phyloP scores from a whole-genome alignment of 345 rosid genomes.

The Camelina sativa region DNA sequence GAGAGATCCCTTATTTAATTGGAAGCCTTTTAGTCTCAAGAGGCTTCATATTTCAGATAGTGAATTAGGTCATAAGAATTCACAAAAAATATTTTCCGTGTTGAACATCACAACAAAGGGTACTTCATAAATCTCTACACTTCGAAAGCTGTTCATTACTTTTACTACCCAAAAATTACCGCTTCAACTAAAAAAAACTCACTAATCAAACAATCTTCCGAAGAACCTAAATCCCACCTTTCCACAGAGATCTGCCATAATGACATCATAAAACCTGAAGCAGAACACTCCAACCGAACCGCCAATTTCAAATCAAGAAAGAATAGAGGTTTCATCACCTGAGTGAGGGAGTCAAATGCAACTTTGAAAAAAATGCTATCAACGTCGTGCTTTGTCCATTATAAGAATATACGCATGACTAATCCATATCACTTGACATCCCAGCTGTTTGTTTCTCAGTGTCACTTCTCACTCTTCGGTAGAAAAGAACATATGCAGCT shows the following conservation, averaged over 20 bases:
- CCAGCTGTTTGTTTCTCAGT: constrained; percentile 27
- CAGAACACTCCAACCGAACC: constrained; percentile 26
- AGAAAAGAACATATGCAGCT: constrained; percentile 89
- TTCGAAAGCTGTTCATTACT: constrained; percentile 17
- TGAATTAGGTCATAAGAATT: no score
- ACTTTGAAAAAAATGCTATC: neutral
- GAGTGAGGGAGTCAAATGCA: neutral
- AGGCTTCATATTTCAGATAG: no score
- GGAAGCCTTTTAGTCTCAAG: no score
- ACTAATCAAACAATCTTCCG: neutral
- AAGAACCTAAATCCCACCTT: constrained; percentile 11
- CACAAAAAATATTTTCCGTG: neutral
- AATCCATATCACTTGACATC: constrained; percentile 34
- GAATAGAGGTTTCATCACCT: constrained; percentile 28
- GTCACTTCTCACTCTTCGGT: constrained; percentile 65
- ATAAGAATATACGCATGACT: neutral
- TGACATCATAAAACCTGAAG: constrained; percentile 11
- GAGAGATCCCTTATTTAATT: no score
- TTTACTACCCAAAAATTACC: constrained; percentile 31
- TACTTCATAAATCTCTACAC: constrained; percentile 22
- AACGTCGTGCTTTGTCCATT: constrained; percentile 1
- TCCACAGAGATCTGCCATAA: constrained; percentile 12
- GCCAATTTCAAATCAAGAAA: constrained; percentile 14
- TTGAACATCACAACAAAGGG: constrained; percentile 10
- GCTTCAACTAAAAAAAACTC: constrained; percentile 9